Conservation (phyloP, 148 eudicot genomes). For the Limonium bicolor region DNA sequence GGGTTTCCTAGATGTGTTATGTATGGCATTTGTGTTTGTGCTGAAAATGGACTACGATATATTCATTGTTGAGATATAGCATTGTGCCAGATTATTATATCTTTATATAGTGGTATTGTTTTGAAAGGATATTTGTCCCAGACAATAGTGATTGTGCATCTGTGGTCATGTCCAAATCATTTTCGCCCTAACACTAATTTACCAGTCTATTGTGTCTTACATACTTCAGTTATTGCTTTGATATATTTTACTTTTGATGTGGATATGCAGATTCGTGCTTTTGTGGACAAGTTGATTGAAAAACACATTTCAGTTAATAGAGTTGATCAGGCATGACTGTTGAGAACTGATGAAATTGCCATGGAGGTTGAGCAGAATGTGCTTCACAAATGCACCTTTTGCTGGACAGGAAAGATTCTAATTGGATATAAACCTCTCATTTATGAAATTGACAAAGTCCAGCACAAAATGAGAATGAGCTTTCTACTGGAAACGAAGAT, state of each 20-base stretch:
- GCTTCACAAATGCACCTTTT: too few species aligned
- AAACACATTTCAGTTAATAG: conserved; percentile 56
- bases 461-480: too few species aligned
- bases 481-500: too few species aligned
- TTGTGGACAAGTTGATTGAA: conserved; percentile 87
- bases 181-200: neutral
- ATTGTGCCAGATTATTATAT: neutral
- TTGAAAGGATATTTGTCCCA: neutral
- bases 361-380: too few species aligned
- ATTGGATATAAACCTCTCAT: too few species aligned
- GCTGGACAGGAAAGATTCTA: too few species aligned
- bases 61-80: neutral
- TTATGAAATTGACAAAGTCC: too few species aligned
- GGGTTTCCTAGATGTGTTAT: neutral
- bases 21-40: neutral
- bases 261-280: conserved; percentile 73
- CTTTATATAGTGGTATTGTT: neutral
- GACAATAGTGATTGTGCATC: neutral
- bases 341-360: too few species aligned
- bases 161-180: neutral
- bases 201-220: neutral
- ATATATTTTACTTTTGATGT: conserved; percentile 4
- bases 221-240: neutral
- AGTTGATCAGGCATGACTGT: conserved; percentile 44
- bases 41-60: neutral